phyloP scores from a whole-genome alignment of 1,284 basidiomycete species.

The Ganoderma boninense region DNA sequence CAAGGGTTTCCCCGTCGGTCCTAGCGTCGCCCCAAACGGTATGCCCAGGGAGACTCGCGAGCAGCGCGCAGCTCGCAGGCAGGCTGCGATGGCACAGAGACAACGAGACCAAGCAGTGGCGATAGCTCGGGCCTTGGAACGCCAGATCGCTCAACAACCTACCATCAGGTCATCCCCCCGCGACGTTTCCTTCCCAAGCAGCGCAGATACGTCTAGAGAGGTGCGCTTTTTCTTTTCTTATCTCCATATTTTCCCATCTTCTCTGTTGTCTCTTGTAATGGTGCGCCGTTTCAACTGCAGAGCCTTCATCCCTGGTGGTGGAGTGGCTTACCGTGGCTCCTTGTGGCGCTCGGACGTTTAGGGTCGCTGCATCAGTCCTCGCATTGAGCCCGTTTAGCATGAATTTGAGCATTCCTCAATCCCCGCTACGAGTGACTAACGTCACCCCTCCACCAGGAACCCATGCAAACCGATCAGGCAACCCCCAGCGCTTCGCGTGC shows the following conservation, averaged over 20 bases:
- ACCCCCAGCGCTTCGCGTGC: conserved; percentile 42
- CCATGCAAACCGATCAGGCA: conserved; percentile 40
- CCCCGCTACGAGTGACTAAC: background rate
- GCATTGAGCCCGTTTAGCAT: background rate
- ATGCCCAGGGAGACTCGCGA: conserved; percentile 76
- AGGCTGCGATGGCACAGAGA: conserved; percentile 59
- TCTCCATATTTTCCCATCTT: background rate
- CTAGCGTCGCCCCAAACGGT: conserved; percentile 67
- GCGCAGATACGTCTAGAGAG: conserved; percentile 28
- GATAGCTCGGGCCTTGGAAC: conserved; percentile 62
- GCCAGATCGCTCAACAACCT: conserved; percentile 50
- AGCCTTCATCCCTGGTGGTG: background rate
- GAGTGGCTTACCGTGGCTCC: background rate
- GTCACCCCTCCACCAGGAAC: conserved; percentile 34
- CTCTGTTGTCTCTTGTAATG: background rate
- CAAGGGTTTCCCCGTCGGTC: conserved; percentile 83
- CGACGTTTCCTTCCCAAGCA: conserved; percentile 20
- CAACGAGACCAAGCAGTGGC: conserved; percentile 67
- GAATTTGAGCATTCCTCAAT: background rate
- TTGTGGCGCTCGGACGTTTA: background rate
- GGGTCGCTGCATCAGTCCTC: background rate
- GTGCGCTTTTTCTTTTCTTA: conserved; percentile 30
- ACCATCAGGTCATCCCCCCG: conserved; percentile 20
- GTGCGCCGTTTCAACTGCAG: background rate
- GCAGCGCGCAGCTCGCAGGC: conserved; percentile 67